Evolutionary conservation across 2,329 filamentous ascomycete genomes (phyloP).

Genomic region (Penicillium glabrum): DNA sequence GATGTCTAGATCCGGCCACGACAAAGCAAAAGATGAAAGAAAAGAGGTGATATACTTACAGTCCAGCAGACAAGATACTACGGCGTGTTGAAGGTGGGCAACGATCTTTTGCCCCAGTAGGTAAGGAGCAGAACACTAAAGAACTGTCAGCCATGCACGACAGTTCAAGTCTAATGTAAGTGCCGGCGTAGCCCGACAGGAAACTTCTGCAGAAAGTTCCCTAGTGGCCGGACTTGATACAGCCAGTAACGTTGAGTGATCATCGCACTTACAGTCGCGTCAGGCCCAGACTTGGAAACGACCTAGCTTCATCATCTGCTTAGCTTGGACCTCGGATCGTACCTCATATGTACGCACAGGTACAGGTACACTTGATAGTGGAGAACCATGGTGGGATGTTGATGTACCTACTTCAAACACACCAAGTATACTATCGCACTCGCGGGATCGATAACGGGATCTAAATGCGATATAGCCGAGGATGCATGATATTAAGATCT

Average conservation of each 20-base stretch:
- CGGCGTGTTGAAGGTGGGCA: not conserved
- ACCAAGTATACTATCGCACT: too few relatives aligned
- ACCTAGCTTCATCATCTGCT: too few relatives aligned
- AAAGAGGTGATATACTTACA: not conserved
- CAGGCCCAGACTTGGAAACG: too few relatives aligned
- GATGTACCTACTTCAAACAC: not conserved
- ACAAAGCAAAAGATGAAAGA: not conserved
- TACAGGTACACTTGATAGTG: too few relatives aligned
- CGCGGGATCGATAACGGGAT: not conserved
- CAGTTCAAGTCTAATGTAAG: constrained; percentile 10
- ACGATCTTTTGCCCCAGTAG: not conserved
- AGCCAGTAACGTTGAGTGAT: not conserved
- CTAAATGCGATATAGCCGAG: not conserved
- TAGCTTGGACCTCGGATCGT: too few relatives aligned
- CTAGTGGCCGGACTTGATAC: not conserved
- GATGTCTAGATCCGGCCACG: not conserved
- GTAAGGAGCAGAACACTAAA: not conserved
- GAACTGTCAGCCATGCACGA: constrained; percentile 20
- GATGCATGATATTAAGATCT: not conserved
- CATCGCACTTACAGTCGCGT: too few relatives aligned
- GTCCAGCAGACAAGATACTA: not conserved
- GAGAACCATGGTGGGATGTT: not conserved
- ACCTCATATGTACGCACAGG: too few relatives aligned
- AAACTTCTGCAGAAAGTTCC: constrained; percentile 1
- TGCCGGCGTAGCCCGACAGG: constrained; percentile 5